Base-by-base conservation (phyloP, 192 early-diverging fungal genomes). In the Powellomyces hirtus region DNA sequence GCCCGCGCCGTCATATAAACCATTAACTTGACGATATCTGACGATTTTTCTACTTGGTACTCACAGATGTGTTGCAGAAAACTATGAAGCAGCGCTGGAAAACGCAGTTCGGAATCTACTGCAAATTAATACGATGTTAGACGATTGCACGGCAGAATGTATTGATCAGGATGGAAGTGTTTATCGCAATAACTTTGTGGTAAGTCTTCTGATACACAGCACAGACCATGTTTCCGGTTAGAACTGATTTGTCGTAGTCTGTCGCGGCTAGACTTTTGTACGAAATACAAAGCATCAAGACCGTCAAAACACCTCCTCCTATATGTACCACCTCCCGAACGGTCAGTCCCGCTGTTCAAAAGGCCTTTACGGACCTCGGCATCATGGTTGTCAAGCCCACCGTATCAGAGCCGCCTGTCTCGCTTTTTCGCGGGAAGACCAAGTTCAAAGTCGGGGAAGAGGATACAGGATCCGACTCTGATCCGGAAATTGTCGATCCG, bases 111-210 rank as follows among this genome's bases (percentile, higher is more conserved):
- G 26, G 11, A 50, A n/a, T 1, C 42, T 71, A 36, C 44, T 72
- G 29, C 30, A 59, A 42, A n/a, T 72, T 20, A 72, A 59, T 36
- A 11, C n/a, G 31, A 26, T 42, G 38, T 18, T 72, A 24, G 70
- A 72, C 27, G 62, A 64, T 10, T 59, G 40, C 45, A 44, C 67
- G 4, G n/a, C n/a, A 1, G 67, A 60, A 46, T 50, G 59, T 27
- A 60, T 38, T 24, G 59, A 60, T 34, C 33, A 38, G 59, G 59
- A 36, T 18, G 52, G 65, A 20, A 51, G 33, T 24, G 26, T 38
- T n/a, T 58, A 44, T 18, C 22, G 30, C 10, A 72, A 20, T 38
- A 72, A 72, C 53, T 64, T 65, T 20, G 30, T 72, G 70, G 70
- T 70, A 35, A 4, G 68, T 62, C n/a, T n/a, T n/a, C n/a, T n/a